A percentile compares a stretch with the other conserved stretches of the same genome.
Conservation (phyloP, 257 asterid genomes). For the Lithospermum erythrorhizon region DNA sequence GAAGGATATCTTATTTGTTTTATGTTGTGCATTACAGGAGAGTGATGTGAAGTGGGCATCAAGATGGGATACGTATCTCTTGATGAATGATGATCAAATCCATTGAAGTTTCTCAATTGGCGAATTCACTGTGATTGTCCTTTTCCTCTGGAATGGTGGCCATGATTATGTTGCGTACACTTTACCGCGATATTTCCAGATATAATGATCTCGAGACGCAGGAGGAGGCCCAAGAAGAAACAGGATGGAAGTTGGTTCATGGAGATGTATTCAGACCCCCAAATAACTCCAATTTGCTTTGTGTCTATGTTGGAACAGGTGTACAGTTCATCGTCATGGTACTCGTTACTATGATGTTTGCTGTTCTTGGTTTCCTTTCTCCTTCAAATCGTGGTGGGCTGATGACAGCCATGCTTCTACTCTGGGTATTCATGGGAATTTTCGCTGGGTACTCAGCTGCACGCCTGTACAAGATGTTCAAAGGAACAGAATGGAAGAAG, state of each 20-base stretch:
- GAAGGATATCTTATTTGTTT: background rate
- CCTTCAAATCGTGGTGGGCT: conserved; percentile 74
- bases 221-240: conserved; percentile 78
- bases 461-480: conserved; percentile 63
- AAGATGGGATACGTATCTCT: conserved; percentile 78
- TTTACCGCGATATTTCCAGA: conserved; percentile 64
- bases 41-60: conserved; percentile 86
- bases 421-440: conserved; percentile 76
- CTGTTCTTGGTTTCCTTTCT: conserved; percentile 70
- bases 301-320: conserved; percentile 66
- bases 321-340: conserved; percentile 55
- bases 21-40: conserved; percentile 34
- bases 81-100: conserved; percentile 69
- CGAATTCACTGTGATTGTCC: conserved; percentile 67
- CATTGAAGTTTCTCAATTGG: conserved; percentile 82
- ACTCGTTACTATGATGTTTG: conserved; percentile 55
- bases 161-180: conserved; percentile 65
- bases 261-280: conserved; percentile 70
- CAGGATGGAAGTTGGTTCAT: conserved; percentile 72
- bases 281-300: conserved; percentile 45
- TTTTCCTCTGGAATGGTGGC: conserved; percentile 88
- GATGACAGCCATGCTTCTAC: conserved; percentile 71
- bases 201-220: conserved; percentile 73
- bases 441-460: conserved; percentile 57
- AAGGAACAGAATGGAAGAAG: conserved; percentile 69